Evolutionary conservation across 768 basidiomycete genomes (phyloP), one percentile per base, ranked within the genome.

Genomic region (Leccinum truebloodii): DNA sequence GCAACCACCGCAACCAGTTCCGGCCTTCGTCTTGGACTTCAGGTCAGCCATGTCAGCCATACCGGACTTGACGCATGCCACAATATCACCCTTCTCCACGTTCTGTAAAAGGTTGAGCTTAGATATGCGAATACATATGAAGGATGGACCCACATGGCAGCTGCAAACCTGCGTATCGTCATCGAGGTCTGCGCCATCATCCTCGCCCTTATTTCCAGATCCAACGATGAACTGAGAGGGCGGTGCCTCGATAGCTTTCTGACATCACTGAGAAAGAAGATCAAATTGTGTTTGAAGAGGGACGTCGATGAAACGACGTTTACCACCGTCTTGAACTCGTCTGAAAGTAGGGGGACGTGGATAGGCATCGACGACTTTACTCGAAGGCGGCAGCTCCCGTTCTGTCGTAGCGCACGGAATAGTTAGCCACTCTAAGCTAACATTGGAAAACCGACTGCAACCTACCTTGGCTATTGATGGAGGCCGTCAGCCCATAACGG

Each of bases 81-180:
- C 75, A 24, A 90, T 80, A 12, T 72, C 78, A 10, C 83, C 84
- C 71, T 92, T 92, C 4, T 78, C 71, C 48, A 91, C 84, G 66
- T 89, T 89, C 81, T 83, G 56, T 34, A 22, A 24, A 34, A n/a
- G 32, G 18, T n/a, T 41, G 8, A n/a, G 41, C 18, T n/a, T 41
- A 18, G 18, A 10, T 41, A 41, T n/a, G 9, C 9, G 18, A n/a
- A 41, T n/a, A 41, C n/a, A 9, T 41, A n/a, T 41, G 41, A n/a
- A 41, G 18, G 18, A 16, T 41, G 3, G 18, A 41, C 78, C 49
- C 56, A 80, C 81, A 67, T 90, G 86, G 60, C 88, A 90, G 34
- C 82, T 83, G 72, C 90, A 91, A 52, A 91, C 79, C 68, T 88
- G 87, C 1, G 86, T 80, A 62, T 88, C 87, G 59, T 88, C 86